These are phyloP conservation scores for Stentor roeselii DNA, from an alignment of 73 alveolate genomes.

Conservation along the genomic window DNA sequence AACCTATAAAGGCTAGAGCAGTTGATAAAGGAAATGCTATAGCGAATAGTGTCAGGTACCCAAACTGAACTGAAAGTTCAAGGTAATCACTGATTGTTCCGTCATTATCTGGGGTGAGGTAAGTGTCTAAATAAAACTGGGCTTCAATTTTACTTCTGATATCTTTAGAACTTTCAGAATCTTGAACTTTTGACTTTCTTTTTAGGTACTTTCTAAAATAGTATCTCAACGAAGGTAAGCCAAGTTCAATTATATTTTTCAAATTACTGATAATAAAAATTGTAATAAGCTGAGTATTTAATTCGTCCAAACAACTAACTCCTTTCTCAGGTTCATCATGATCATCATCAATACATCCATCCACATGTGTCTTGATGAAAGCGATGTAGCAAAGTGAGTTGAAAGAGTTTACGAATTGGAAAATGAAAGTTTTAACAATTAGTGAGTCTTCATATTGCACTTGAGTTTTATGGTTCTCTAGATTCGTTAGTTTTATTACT, in stretches of 20 bases:
- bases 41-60: constrained; percentile 42
- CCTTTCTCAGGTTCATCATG: background rate
- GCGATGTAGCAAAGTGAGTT: constrained; percentile 58
- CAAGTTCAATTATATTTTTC: constrained; percentile 31
- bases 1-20: constrained; percentile 36
- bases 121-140: constrained; percentile 34
- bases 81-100: constrained; percentile 49
- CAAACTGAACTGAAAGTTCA: constrained; percentile 42
- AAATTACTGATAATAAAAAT: constrained; percentile 33
- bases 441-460: constrained; percentile 47
- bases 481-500: constrained; percentile 34
- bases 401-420: constrained; percentile 55
- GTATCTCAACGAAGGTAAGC: constrained; percentile 31
- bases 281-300: constrained; percentile 34
- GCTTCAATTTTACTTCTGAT: constrained; percentile 21
- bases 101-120: constrained; percentile 43
- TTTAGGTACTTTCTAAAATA: background rate
- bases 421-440: constrained; percentile 46
- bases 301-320: constrained; percentile 36
- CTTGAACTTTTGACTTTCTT: background rate
- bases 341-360: background rate
- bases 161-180: background rate
- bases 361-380: constrained; percentile 36
- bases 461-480: constrained; percentile 55
- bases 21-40: constrained; percentile 49